A percentile compares a stretch with the other conserved stretches of the same genome.
Evolutionary conservation across 2,329 filamentous ascomycete genomes (phyloP).

Genomic region (Fusarium nisikadoi): DNA sequence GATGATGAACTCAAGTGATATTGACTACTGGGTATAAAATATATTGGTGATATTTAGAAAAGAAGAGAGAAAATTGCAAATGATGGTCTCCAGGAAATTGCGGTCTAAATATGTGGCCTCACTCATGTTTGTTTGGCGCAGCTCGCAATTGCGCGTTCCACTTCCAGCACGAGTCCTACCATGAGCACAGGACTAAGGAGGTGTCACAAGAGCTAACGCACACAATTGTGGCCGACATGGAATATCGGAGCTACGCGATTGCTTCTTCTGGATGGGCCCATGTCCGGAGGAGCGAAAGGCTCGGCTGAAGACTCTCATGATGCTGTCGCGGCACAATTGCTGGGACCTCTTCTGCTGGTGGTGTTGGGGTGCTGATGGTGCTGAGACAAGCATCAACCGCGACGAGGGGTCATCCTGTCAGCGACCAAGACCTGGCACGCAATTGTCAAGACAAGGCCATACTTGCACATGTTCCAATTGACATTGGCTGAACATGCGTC

Average conservation of each 20-base stretch:
- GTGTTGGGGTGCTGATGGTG: no score
- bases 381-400: not conserved
- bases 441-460: no score
- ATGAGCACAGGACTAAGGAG: not conserved
- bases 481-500: rapidly evolving
- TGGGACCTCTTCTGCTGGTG: not conserved
- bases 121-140: not conserved
- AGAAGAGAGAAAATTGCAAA: not conserved
- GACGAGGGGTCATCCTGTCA: rapidly evolving
- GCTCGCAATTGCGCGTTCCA: not conserved
- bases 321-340: not conserved
- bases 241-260: not conserved
- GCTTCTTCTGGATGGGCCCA: no score
- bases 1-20: rapidly evolving
- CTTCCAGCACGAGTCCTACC: rapidly evolving
- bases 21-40: not conserved
- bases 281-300: no score
- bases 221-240: not conserved
- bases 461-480: not conserved
- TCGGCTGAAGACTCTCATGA: not conserved
- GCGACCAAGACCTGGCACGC: not conserved
- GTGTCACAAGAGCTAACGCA: not conserved
- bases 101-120: not conserved
- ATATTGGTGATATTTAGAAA: rapidly evolving
- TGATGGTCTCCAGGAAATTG: rapidly evolving